Percentiles rank a stretch among this genome's conserved stretches.
Evolutionary conservation across 192 early-diverging fungal species (phyloP).

Genomic region (Umbelopsis ramanniana): DNA sequence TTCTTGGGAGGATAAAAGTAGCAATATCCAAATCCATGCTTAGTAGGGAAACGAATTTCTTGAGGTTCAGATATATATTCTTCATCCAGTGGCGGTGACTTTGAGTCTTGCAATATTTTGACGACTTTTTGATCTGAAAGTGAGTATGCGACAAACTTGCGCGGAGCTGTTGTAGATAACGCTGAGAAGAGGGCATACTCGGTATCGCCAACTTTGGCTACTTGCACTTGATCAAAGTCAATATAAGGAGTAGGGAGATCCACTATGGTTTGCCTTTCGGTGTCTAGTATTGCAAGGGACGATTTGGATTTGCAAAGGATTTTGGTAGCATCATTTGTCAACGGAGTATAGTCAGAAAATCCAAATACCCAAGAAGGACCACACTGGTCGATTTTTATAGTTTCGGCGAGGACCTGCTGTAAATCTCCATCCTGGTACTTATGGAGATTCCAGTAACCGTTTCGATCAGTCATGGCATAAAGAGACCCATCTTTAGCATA

Average conservation of each 20-base stretch:
- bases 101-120: constrained; percentile 6
- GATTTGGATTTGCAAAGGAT: constrained; percentile 37
- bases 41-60: constrained; percentile 68
- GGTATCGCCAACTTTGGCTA: not conserved
- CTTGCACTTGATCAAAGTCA: constrained; percentile 15
- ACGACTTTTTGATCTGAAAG: not conserved
- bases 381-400: constrained; percentile 67
- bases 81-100: not conserved
- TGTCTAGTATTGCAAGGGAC: constrained; percentile 32
- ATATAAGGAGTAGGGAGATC: constrained; percentile 21
- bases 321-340: constrained; percentile 35
- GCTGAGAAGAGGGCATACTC: constrained; percentile 25
- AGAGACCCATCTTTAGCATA: constrained; percentile 60
- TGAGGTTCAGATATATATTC: constrained; percentile 66
- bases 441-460: constrained; percentile 77
- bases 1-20: constrained; percentile 73
- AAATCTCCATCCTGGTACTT: constrained; percentile 43
- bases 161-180: constrained; percentile 21
- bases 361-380: constrained; percentile 56
- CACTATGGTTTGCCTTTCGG: constrained; percentile 19
- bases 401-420: constrained; percentile 46
- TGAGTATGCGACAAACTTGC: not conserved
- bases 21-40: constrained; percentile 50
- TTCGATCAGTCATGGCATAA: constrained; percentile 72
- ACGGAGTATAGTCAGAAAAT: not conserved